Evolutionary conservation across 495 filamentous ascomycete genomes (phyloP), one percentile per base, ranked within the genome.

Genomic region (Arthonia radiata): DNA sequence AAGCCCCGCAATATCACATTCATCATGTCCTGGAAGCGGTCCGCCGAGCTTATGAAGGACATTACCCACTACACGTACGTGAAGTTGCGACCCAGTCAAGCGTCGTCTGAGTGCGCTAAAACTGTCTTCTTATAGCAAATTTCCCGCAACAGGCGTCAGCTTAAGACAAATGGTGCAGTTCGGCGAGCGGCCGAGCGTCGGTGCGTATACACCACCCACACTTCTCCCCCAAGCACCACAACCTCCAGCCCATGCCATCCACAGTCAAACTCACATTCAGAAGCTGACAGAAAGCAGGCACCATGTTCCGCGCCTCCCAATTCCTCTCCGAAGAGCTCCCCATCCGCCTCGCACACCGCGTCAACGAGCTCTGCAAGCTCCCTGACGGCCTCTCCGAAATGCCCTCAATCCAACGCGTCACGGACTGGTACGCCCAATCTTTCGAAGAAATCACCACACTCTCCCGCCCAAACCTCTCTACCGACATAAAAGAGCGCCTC

Each of bases 141-240:
- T 94, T 50, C 89, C 89, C 31, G 86, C 86, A 32, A 97, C 89
- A 21, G 86, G 86, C 35, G 82, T 92, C 39, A 91, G 80, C 40
- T 56, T 97, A 47, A 62, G 86, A 46, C 86, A 97, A 57, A 94
- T 94, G 86, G 86, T 97, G 26, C 86, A 94, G 48, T 97, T 94
- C 51, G 89, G 89, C 29, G 79, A 89, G 47, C 67, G 61, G 38
- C 80, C 81, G 14, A 89, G 79, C 7, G 71, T 68, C 38, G 80
- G 81, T 90, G 49, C 31, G 62, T 46, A 15, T 27, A n/a, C 9
- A 31, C 8, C 15, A 9, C 5, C 21, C 35, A 4, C 23, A 4
- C 4, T 15, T 28, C 14, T 13, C 18, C 11, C 3, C 12, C 29
- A 12, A 15, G 10, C 24, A 31, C 6, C 9, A 29, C 21, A 12